A percentile compares a stretch with the other conserved stretches of the same genome.
phyloP scores from a whole-genome alignment of 148 eudicot genomes.

The Salicornia ramosissima region DNA sequence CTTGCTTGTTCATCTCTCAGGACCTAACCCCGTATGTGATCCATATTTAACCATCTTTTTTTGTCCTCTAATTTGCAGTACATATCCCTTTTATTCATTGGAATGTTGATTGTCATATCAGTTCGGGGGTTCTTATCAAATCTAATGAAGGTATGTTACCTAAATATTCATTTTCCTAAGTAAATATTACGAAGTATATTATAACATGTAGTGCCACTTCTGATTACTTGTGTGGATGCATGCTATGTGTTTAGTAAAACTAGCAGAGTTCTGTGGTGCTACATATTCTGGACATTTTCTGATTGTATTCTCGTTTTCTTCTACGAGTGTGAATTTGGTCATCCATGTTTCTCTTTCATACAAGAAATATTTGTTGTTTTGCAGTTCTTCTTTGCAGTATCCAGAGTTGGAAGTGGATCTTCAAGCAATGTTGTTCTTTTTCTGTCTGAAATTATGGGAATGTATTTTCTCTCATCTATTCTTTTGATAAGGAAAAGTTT shows the following conservation, averaged over 20 bases:
- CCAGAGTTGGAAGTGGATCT: slow-evolving; percentile 98
- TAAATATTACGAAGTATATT: not conserved
- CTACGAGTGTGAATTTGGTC: no score
- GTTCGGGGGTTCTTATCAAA: slow-evolving; percentile 88
- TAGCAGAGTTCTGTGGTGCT: not conserved
- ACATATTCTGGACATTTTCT: not conserved
- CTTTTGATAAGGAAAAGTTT: slow-evolving; percentile 91
- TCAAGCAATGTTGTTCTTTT: slow-evolving; percentile 97
- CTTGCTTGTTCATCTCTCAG: not conserved
- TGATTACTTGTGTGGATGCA: not conserved
- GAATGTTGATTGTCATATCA: slow-evolving; percentile 86
- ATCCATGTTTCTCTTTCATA: slow-evolving; percentile 7
- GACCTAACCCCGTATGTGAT: not conserved
- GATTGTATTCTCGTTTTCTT: not conserved
- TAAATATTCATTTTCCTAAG: not conserved
- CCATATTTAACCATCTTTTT: not conserved
- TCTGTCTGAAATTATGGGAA: slow-evolving; percentile 99
- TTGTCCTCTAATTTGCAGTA: slow-evolving; percentile 54
- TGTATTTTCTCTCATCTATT: slow-evolving; percentile 95
- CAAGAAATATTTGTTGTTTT: slow-evolving; percentile 17
- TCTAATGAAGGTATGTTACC: slow-evolving; percentile 74
- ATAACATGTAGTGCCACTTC: not conserved
- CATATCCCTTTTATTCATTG: slow-evolving; percentile 89
- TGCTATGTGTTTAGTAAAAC: not conserved
- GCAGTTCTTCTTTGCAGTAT: slow-evolving; percentile 99